A percentile compares a stretch with the other conserved stretches of the same genome.
Evolutionary conservation across 1,284 basidiomycete species (phyloP).

Genomic region (Meira miltonrushii): DNA sequence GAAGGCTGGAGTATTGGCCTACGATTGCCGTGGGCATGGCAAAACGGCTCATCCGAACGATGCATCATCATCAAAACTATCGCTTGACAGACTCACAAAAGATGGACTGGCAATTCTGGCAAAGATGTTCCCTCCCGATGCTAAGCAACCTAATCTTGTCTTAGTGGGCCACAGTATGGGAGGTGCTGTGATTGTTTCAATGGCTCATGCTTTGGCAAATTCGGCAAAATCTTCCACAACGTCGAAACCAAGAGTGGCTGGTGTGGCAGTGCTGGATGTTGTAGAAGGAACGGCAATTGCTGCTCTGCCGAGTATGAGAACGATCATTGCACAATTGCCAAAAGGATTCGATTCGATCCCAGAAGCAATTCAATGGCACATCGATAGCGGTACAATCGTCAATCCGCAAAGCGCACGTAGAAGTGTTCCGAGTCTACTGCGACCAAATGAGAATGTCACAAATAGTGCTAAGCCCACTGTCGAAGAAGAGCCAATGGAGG

Average conservation of each 20-base stretch:
- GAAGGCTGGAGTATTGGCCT: conserved; percentile 74
- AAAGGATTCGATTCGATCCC: conserved; percentile 74
- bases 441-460: conserved; percentile 15
- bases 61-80: conserved; percentile 29
- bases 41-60: conserved; percentile 12
- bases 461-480: background rate
- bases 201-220: conserved; percentile 25
- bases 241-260: conserved; percentile 59
- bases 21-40: conserved; percentile 80
- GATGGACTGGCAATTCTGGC: conserved; percentile 29
- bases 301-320: conserved; percentile 82
- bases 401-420: conserved; percentile 46
- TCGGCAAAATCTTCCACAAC: background rate
- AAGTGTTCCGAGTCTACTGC: conserved; percentile 43
- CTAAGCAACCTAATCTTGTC: conserved; percentile 36
- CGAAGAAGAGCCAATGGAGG: conserved; percentile 8
- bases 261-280: conserved; percentile 85
- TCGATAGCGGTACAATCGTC: conserved; percentile 39
- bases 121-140: conserved; percentile 25
- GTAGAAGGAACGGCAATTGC: conserved; percentile 97
- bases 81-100: conserved; percentile 27
- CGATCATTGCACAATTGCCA: conserved; percentile 77
- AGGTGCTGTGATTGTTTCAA: conserved; percentile 35
- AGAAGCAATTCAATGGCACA: conserved; percentile 94
- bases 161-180: conserved; percentile 54